These are phyloP conservation scores for Stromatinia cepivora DNA, from an alignment of 2,329 filamentous ascomycete species.

Conservation along the genomic window DNA sequence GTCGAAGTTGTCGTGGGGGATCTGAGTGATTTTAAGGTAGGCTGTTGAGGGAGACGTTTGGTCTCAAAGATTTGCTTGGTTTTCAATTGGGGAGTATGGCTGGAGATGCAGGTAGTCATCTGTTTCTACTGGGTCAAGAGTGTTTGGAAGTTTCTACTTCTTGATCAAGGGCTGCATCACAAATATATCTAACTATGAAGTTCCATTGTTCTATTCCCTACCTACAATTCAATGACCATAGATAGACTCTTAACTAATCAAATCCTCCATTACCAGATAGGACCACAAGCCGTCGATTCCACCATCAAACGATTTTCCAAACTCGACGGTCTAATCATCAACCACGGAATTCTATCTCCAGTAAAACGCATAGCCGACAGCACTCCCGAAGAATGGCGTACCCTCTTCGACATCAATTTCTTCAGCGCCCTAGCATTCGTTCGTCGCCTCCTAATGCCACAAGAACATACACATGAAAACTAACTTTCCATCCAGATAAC, in stretches of 20 bases:
- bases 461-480: constrained; percentile 19
- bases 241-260: neutral
- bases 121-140: neutral
- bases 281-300: constrained; percentile 61
- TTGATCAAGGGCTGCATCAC: neutral
- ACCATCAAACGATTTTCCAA: constrained; percentile 67
- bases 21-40: constrained; percentile 53
- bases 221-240: no score
- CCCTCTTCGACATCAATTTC: constrained; percentile 79
- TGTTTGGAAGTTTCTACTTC: neutral
- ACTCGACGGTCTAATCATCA: constrained; percentile 81
- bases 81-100: neutral
- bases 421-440: constrained; percentile 81
- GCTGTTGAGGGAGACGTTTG: constrained; percentile 24
- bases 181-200: neutral
- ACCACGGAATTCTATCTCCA: constrained; percentile 81
- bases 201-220: neutral
- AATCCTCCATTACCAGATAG: constrained; percentile 43
- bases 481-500: constrained; percentile 47
- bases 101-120: neutral
- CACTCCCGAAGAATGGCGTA: constrained; percentile 72
- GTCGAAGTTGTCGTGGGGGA: constrained; percentile 60
- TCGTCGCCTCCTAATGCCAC: constrained; percentile 40
- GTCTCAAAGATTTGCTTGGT: neutral
- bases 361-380: constrained; percentile 69